Base-by-base conservation (phyloP, 164 flowering plant genomes). In the Brasenia schreberi region DNA sequence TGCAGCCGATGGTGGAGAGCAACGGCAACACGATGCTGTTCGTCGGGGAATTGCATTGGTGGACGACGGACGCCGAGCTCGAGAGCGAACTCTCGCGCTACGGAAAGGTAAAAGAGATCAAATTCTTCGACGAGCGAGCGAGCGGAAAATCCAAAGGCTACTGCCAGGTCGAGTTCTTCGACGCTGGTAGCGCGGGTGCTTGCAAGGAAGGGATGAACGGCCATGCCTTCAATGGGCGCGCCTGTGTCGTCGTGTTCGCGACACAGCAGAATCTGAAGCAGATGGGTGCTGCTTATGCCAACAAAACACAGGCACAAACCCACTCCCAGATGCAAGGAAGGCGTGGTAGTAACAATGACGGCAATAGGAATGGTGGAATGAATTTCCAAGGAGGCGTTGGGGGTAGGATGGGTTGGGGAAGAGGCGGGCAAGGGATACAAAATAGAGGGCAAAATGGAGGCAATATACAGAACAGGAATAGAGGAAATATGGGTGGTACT, bases 61-160 rank as follows among this genome's bases (percentile, higher is more conserved):
- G 92, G 92, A 87, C 92, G 42, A 87, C 92, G 43, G 92, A 87
- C 79, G 82, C 89, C 17, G 92, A 87, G 70, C 77, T 87, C 18
- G 92, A 87, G 71, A 74, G 73, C 72, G 84, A 75, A 45, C 71
- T 82, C 9, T 76, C 80, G 66, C 84, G 81, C 61, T 87, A 82
- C 72, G 92, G 92, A 27, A 78, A 73, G 66, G 82, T 87, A 9
- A 87, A 87, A 69, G 92, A 87, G 70, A 79, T 85, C 43, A 87
- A 85, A 65, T 85, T 87, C 59, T 87, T 79, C 72, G 92, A 87
- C 62, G 92, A 87, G 73, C 82, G 85, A 68, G 87, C 92, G 9
- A 85, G 92, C 73, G 92, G 92, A 7, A 87, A 87, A 66, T 87
- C 92, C 44, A 85, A 83, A 75, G 92, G 92, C 18, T 87, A 87